These are phyloP conservation scores for Ogataea paradorogensis DNA, from an alignment of 805 yeast genomes.

Conservation along the genomic window DNA sequence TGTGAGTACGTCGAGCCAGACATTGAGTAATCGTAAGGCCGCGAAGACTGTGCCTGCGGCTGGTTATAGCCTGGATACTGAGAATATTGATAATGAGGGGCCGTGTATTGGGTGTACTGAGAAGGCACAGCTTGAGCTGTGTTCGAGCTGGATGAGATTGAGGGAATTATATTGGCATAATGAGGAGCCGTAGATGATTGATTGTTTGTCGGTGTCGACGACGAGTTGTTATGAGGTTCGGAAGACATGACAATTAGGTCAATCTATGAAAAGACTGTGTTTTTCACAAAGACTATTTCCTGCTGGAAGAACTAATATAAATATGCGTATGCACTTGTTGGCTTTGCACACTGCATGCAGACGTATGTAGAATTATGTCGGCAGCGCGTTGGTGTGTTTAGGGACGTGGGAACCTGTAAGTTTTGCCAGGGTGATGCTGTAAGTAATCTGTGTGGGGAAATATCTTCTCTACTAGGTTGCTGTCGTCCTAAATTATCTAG, in stretches of 20 bases:
- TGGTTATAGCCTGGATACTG: constrained; percentile 18
- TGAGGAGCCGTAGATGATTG: constrained; percentile 15
- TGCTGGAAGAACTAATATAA: constrained; percentile 17
- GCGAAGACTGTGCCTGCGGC: constrained; percentile 13
- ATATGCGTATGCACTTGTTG: constrained; percentile 18
- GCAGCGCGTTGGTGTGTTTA: constrained; percentile 7
- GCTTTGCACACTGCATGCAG: constrained; percentile 18
- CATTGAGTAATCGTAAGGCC: constrained; percentile 22
- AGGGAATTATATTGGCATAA: constrained; percentile 16
- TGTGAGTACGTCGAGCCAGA: constrained; percentile 15
- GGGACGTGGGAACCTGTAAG: constrained; percentile 4
- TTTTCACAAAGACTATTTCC: constrained; percentile 5
- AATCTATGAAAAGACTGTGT: constrained; percentile 2
- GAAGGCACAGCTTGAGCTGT: constrained; percentile 14
- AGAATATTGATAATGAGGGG: constrained; percentile 23
- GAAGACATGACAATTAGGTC: constrained; percentile 17
- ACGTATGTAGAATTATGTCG: constrained; percentile 14
- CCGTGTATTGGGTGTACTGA: constrained; percentile 21
- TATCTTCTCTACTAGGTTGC: no score
- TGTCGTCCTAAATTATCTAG: neutral
- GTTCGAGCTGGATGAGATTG: constrained; percentile 13
- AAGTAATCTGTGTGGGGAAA: constrained; percentile 7
- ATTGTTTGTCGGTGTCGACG: constrained; percentile 12
- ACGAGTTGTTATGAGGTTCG: constrained; percentile 17
- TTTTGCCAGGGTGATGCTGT: constrained; percentile 8